Evolutionary conservation across 169 alveolate genomes (phyloP).

Genomic region (Cryptosporidium meleagridis): DNA sequence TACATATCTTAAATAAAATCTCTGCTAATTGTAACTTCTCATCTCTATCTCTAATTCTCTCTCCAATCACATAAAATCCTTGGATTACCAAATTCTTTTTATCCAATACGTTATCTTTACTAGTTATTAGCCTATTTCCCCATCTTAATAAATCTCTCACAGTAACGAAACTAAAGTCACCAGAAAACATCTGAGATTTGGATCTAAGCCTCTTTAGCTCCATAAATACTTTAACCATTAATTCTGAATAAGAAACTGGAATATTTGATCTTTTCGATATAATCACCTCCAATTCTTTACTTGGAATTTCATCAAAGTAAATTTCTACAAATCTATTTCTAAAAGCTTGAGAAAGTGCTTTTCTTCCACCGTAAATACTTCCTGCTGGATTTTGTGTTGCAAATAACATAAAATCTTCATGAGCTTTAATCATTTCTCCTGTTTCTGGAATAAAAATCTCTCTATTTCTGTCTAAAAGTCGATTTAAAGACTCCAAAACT

Average conservation of each 20-base stretch:
- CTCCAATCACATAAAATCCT: conserved; percentile 95
- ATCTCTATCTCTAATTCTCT: conserved; percentile 90
- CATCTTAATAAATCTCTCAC: conserved; percentile 98
- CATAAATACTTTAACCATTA: conserved; percentile 92
- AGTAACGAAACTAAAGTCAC: conserved; percentile 92
- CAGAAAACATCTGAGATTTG: conserved; percentile 83
- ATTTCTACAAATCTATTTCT: conserved; percentile 97
- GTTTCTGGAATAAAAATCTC: conserved; percentile 97
- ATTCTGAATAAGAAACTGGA: conserved; percentile 92
- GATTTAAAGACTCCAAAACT: conserved; percentile 97
- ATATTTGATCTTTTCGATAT: conserved; percentile 93
- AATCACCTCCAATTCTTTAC: conserved; percentile 92
- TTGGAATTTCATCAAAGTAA: conserved; percentile 92
- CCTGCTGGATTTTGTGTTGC: conserved; percentile 99
- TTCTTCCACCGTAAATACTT: conserved; percentile 98
- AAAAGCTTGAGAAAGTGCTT: conserved; percentile 97
- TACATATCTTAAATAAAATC: conserved; percentile 79
- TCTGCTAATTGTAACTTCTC: conserved; percentile 87
- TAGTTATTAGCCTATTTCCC: conserved; percentile 89
- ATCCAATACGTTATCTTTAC: conserved; percentile 44
- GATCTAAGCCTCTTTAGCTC: conserved; percentile 90
- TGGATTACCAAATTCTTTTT: conserved; percentile 88
- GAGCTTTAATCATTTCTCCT: conserved; percentile 94
- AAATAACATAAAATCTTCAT: conserved; percentile 96
- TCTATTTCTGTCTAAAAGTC: conserved; percentile 98